Base-by-base conservation (phyloP, 1,284 basidiomycete genomes). In the Rhizoctonia solani region DNA sequence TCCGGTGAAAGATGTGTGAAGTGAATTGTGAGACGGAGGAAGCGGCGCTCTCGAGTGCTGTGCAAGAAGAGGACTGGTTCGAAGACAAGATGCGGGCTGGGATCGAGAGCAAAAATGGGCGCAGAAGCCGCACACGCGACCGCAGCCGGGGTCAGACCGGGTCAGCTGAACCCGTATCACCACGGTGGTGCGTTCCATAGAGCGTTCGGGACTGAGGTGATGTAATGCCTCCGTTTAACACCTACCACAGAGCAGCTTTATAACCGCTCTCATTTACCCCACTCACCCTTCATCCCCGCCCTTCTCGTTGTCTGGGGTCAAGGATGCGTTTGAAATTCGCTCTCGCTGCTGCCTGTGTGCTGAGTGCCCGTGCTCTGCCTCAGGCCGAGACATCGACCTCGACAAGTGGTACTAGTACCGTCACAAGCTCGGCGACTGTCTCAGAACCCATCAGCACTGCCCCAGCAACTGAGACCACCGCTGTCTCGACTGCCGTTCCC, bases 401-500 rank as follows among this genome's bases (percentile, higher is more conserved):
- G 14, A 19, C 39, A 11, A 30, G 19, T n/a, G 11, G 46, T 46
- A n/a, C 41, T n/a, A 34, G 27, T 16, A 39, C 52, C 16, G 27
- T 14, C 2, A 50, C 37, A 16, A 25, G 32, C 32, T 34, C 19
- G 13, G 32, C 53, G 32, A 55, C 34, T 21, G 34, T 32, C 1
- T 23, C 44, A 5, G 54, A 19, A 29, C 53, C 41, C n/a, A 9
- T 25, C 41, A 58, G 37, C 16, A 41, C 47, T 42, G 32, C 19
- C 4, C 16, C 54, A 1, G 32, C 54, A 19, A 21, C 46, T 19
- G 21, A 39, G 6, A 67, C 68, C 8, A 69, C 69, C 1, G 69
- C 69, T 34, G 74, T 87, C 32, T 79, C 83, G n/a, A 91, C 90
- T 0, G 80, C 84, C 19, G 79, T 87, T 0, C 85, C 92, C 2